Evolutionary conservation across 192 early-diverging fungal genomes (phyloP), one percentile per base, ranked within the genome.

Genomic region (Phycomyces nitens): DNA sequence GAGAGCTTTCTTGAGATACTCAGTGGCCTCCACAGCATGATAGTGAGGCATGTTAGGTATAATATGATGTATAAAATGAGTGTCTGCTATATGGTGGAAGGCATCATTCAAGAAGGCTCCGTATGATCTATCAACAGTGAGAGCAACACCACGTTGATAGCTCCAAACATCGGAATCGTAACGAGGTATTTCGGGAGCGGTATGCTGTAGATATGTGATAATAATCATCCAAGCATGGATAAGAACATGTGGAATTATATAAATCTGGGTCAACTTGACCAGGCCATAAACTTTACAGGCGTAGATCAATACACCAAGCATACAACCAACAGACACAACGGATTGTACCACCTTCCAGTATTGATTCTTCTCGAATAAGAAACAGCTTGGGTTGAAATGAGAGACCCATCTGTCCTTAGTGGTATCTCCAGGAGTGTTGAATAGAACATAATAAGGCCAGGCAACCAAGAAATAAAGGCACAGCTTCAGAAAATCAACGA

Each of bases 31-130:
- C 58, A 78, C 69, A 1, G 89, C 94, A 65, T 98, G 80, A 80
- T 98, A 98, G 80, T 94, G 92, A 6, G 96, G 96, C 93, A 98
- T 98, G 22, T 86, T 91, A 18, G 89, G 91, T 82, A 97, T 96
- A 64, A 94, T 71, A 70, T 98, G 96, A 73, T 98, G 96, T 7
- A 88, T 92, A 22, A 98, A 93, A 68, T 98, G 94, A 6, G 92
- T 93, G 71, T 95, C 92, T 53, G 86, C 77, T 68, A 94, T 94
- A 61, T 84, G 80, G 65, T 88, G 87, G 66, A 88, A 75, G 75
- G 91, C 89, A 66, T 82, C 69, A 75, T 98, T 89, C 70, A 98
- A 81, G 70, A 95, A 73, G 75, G 76, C 78, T 42, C 96, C 94
- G 63, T 85, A 96, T 64, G 89, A 89, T 52, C 94, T 91, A 73